Base-by-base conservation (phyloP, 2,329 filamentous ascomycete species). In the Aspergillus novoparasiticus region DNA sequence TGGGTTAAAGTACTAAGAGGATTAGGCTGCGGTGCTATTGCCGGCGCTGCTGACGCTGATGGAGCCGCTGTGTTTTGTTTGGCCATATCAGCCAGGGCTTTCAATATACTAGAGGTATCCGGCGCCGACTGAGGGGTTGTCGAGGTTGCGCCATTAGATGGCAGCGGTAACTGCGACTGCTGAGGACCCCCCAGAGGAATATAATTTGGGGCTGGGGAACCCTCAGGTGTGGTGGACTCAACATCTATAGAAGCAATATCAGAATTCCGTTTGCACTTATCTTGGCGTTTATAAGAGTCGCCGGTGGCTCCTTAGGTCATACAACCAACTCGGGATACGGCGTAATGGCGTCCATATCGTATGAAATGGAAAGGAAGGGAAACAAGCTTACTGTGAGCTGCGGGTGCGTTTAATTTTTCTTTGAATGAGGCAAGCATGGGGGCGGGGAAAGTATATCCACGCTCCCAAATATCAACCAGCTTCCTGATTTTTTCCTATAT, bases 391-490 rank as follows among this genome's bases (percentile, higher is more conserved):
- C 90, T 88, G 75, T 86, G 83, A 69, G 83, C 78, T 63, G 83
- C 75, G 57, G 86, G 82, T 64, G 87, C 84, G 67, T 85, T 89
- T 72, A 96, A 78, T 79, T 92, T 94, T 75, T 92, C 86, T 80
- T 93, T 94, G 85, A 96, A 96, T 43, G 87, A 87, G n/a, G 81
- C 77, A 71, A 99, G 87, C 87, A 97, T 90, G 59, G 89, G 79
- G 48, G 85, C 77, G 30, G 95, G 93, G 78, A 99, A 98, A 26
- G 94, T 98, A 76, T 91, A 90, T 68, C 92, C 93, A 75, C 95
- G 95, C 77, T 97, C 94, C 95, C 95, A 99, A 70, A 99, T 99
- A 76, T 97, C 94, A 81, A 98, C 84, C 71, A 99, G 87, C 79
- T 98, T 98, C 76, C 86, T 89, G 79, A 98, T 94, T 83, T 97